Base-by-base conservation (phyloP, 2,329 filamentous ascomycete genomes). In the Alternaria brassicicola region DNA sequence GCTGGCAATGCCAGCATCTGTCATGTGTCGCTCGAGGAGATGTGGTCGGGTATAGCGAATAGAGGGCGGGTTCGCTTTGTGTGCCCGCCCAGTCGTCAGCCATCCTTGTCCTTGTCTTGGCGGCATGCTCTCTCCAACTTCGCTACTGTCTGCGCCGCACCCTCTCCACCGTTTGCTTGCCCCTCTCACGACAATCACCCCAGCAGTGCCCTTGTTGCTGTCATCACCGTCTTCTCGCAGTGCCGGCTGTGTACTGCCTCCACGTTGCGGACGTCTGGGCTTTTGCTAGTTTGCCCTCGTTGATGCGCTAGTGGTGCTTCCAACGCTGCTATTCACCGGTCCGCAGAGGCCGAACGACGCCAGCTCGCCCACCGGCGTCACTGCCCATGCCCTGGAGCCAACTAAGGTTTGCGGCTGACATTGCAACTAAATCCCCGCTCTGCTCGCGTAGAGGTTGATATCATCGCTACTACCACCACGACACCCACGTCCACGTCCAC, bases 281-380 rank as follows among this genome's bases (percentile, higher is more conserved):
- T 57, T 28, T 19, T 38, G 47, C 58, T 65, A 63, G 62, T 39
- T 39, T 51, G 55, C 53, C 35, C 50, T 60, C 55, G 52, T 47
- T 61, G 43, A 39, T 42, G 55, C 66, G 54, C 67, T 69, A 70
- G 57, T 54, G 63, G 52, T 50, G 61, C 64, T 63, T 57, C 57
- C 56, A 57, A 59, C 57, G 58, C 55, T 69, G 49, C 54, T 61
- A 67, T 67, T 67, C 68, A 69, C 67, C 68, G 70, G 65, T 67
- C 62, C 64, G 67, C 62, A 59, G 61, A 60, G 64, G 62, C 61
- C 60, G 58, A 50, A 47, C 51, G 48, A 56, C 52, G 52, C 57
- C 64, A 57, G 58, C 64, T 64, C 53, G 63, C 52, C 47, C 62
- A 56, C 62, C 36, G 53, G 59, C 61, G 60, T 66, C 63, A 65